phyloP scores from a whole-genome alignment of 805 yeast genomes.

The Kregervanrija pseudodelftensis region DNA sequence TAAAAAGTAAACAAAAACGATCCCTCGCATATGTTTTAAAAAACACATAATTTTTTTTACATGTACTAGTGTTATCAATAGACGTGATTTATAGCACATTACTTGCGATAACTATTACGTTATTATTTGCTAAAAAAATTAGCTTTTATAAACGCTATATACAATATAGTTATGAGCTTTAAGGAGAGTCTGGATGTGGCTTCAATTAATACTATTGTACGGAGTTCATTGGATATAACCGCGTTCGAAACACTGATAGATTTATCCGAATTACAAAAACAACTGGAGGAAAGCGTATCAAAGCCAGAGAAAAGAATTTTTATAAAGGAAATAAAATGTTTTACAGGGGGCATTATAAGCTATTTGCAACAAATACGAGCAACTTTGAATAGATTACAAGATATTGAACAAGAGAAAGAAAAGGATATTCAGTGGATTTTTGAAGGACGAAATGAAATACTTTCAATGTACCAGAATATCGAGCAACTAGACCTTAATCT shows the following conservation, averaged over 20 bases:
- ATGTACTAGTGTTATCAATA: too few species aligned
- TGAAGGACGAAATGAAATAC: slow-evolving; percentile 27
- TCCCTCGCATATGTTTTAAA: too few species aligned
- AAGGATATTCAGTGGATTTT: slow-evolving; percentile 22
- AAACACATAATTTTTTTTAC: too few species aligned
- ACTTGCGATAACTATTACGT: too few species aligned
- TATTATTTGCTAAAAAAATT: too few species aligned
- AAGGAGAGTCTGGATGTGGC: too few species aligned
- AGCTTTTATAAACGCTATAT: too few species aligned
- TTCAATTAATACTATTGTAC: background rate
- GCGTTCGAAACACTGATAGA: slow-evolving; percentile 1
- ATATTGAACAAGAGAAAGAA: background rate
- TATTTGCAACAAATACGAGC: slow-evolving; percentile 1
- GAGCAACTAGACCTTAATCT: slow-evolving; percentile 30
- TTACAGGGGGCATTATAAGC: background rate
- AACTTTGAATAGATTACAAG: background rate
- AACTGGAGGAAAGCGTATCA: background rate
- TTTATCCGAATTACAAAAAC: background rate
- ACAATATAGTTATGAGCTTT: too few species aligned
- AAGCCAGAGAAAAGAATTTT: background rate
- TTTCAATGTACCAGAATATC: slow-evolving; percentile 25
- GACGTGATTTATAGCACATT: too few species aligned
- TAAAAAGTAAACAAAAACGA: too few species aligned
- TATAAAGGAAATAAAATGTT: background rate
- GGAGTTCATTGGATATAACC: slow-evolving; percentile 1